Percentiles rank a stretch among this genome's conserved stretches.
Conservation (phyloP, 2,329 filamentous ascomycete species). For the Hypoxylon sp. region DNA sequence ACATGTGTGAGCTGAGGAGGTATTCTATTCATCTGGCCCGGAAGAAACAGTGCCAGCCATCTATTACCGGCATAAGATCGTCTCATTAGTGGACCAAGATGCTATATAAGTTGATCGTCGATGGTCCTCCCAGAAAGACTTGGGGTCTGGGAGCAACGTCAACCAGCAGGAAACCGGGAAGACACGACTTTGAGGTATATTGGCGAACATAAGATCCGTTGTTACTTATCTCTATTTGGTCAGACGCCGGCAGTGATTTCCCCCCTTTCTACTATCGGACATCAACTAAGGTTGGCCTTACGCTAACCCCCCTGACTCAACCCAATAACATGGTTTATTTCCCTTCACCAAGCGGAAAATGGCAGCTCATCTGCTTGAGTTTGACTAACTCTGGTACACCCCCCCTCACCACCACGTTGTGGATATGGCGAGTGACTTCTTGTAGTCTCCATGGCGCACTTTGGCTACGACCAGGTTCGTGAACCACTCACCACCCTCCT, state of each 20-base stretch:
- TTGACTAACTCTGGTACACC: constrained; percentile 38
- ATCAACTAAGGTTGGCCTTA: constrained; percentile 29
- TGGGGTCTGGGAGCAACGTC: constrained; percentile 5
- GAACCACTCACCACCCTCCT: constrained; percentile 19
- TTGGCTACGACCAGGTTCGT: constrained; percentile 41
- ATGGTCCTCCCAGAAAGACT: constrained; percentile 6
- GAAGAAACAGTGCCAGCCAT: constrained; percentile 5
- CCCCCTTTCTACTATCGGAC: constrained; percentile 9
- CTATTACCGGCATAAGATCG: constrained; percentile 12
- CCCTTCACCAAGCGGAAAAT: constrained; percentile 36
- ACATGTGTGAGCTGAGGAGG: constrained; percentile 1
- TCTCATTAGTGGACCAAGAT: constrained; percentile 9
- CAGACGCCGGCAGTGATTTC: constrained; percentile 2
- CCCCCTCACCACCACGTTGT: constrained; percentile 33
- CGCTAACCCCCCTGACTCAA: constrained; percentile 22
- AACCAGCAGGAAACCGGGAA: constrained; percentile 5
- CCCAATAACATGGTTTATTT: constrained; percentile 34
- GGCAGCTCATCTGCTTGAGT: constrained; percentile 38
- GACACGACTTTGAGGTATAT: constrained; percentile 14
- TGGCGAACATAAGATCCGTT: constrained; percentile 8
- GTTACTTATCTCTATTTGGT: constrained; percentile 10
- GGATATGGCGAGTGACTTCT: constrained; percentile 35
- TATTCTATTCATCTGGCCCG: not conserved
- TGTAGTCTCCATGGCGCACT: constrained; percentile 41
- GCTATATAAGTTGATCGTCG: constrained; percentile 36